phyloP scores from a whole-genome alignment of 2,329 filamentous ascomycete species.

The Epichloe hybrida region DNA sequence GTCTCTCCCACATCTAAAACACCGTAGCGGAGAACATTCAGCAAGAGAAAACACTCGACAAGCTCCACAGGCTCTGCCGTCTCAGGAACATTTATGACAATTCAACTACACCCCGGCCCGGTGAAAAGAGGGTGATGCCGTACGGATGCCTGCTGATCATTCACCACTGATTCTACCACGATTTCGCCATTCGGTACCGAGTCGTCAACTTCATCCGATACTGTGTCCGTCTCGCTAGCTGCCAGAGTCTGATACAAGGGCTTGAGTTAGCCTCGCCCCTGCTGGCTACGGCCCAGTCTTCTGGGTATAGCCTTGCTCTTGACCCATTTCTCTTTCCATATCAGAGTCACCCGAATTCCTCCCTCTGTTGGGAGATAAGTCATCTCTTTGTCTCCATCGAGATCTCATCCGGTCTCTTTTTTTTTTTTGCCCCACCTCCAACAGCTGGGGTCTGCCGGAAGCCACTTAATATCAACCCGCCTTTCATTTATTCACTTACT shows the following conservation, averaged over 20 bases:
- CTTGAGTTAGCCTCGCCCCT: conserved; percentile 4
- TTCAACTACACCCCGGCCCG: background rate
- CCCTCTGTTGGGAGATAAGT: background rate
- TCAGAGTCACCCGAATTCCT: conserved; percentile 8
- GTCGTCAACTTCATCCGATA: conserved; percentile 21
- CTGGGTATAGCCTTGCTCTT: conserved; percentile 4
- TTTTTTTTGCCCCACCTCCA: conserved; percentile 4
- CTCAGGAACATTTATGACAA: background rate
- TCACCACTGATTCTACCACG: conserved; percentile 15
- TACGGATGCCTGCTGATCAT: conserved; percentile 37
- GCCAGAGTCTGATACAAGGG: conserved; percentile 8
- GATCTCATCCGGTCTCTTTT: conserved; percentile 4
- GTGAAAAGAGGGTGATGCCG: conserved; percentile 28
- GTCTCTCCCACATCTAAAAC: background rate
- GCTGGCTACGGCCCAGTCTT: conserved; percentile 8
- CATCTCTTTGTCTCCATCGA: conserved; percentile 10
- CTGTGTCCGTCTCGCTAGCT: background rate
- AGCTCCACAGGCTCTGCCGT: background rate
- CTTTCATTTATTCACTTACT: conserved; percentile 26
- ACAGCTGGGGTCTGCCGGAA: conserved; percentile 4
- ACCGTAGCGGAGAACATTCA: background rate
- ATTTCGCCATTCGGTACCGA: conserved; percentile 18
- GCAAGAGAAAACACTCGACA: background rate
- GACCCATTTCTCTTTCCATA: conserved; percentile 1
- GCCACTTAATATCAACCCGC: conserved; percentile 15